Evolutionary conservation across 495 filamentous ascomycete genomes (phyloP).

Genomic region (Aspergillus carlsbadensis): DNA sequence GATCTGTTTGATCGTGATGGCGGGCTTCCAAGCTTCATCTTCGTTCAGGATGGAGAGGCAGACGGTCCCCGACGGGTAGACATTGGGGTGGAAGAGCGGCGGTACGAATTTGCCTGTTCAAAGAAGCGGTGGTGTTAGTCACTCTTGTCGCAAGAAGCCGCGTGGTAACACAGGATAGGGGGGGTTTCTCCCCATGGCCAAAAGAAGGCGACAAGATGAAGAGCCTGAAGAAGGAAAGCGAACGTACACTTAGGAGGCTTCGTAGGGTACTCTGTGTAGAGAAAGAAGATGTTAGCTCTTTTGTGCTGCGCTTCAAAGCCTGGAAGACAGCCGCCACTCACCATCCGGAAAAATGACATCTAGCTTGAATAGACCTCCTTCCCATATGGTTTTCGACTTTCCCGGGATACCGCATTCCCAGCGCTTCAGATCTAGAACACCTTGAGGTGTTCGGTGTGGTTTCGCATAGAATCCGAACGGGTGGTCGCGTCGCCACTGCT

Average conservation of each 20-base stretch:
- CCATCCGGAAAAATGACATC: slow-evolving; percentile 93
- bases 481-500: slow-evolving; percentile 95
- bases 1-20: slow-evolving; percentile 97
- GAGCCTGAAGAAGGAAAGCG: not conserved
- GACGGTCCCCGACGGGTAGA: slow-evolving; percentile 97
- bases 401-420: slow-evolving; percentile 98
- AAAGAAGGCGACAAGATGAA: not conserved
- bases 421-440: slow-evolving; percentile 84
- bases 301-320: not conserved
- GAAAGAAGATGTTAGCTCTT: slow-evolving; percentile 23
- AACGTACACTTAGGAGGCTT: slow-evolving; percentile 95
- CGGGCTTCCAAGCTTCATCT: slow-evolving; percentile 97
- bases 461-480: slow-evolving; percentile 97
- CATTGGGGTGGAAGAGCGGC: slow-evolving; percentile 97
- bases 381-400: slow-evolving; percentile 95
- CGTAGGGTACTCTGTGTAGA: slow-evolving; percentile 83
- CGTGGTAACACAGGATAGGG: not conserved
- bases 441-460: slow-evolving; percentile 73
- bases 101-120: slow-evolving; percentile 88
- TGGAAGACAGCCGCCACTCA: slow-evolving; percentile 42
- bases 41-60: slow-evolving; percentile 98
- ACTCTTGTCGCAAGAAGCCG: not conserved
- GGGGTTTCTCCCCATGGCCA: not conserved
- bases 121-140: not conserved
- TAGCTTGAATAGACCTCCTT: slow-evolving; percentile 92